Base-by-base conservation (phyloP, 306 rosid species). In the Begonia fuchsioides region DNA sequence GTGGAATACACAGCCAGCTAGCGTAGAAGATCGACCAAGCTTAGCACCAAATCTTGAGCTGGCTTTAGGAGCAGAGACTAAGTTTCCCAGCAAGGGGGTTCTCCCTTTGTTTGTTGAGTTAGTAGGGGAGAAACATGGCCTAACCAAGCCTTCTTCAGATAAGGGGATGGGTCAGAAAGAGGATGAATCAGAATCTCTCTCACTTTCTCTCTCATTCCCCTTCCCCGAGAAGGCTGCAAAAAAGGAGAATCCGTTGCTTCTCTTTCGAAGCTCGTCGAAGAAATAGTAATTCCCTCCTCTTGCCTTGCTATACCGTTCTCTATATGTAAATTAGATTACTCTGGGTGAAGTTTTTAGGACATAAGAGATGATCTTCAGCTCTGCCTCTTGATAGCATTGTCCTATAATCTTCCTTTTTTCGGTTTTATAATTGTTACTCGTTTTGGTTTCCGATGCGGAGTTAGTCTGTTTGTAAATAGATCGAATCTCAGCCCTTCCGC, bases 141-240 rank as follows among this genome's bases (percentile, higher is more conserved):
- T 49, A 49, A 83, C 69, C 15, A 72, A 68, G 76, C 56, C 55
- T 16, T 64, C 55, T 16, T 64, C 60, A 18, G 87, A 75, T 32
- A 47, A 53, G 52, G 35, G 43, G 56, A 58, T 41, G 39, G 81
- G 49, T 52, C 62, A 54, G 49, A 82, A 71, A 45, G 87, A 75
- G 15, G 96, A 77, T 5, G 79, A 57, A 18, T 78, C 94, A 17
- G 79, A 94, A 16, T 81, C 97, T 32, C 93, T 88, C 54, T 74
- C 93, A 32, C 74, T 88, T 32, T 88, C 97, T 32, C 68, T 88
- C 17, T 72, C 95, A 9, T 84, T 88, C 60, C 93, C 96, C 9
- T 77, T 88, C 54, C 75, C 93, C n/a, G n/a, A n/a, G n/a, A n/a
- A n/a, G n/a, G n/a, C n/a, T n/a, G n/a, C n/a, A 8, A 76, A 76